A percentile compares a stretch with the other conserved stretches of the same genome.
Conservation (phyloP, 345 rosid species). For the Gossypium raimondii region DNA sequence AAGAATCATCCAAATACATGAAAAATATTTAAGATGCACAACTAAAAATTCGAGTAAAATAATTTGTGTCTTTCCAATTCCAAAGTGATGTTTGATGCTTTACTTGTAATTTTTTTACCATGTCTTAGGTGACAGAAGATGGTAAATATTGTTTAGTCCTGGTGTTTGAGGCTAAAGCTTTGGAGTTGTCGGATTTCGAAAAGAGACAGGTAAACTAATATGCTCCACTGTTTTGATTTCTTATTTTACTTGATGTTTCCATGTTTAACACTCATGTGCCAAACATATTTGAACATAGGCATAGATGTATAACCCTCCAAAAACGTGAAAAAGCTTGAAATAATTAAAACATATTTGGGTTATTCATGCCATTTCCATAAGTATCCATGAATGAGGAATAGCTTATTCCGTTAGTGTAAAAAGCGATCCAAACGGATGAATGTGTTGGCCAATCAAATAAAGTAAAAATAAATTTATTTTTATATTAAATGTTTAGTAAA, state of each 20-base stretch:
- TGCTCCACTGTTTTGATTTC: not conserved
- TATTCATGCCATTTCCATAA: too few species aligned
- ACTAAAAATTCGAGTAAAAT: not conserved
- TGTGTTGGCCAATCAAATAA: too few species aligned
- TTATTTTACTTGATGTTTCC: not conserved
- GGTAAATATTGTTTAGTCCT: slow-evolving; percentile 77
- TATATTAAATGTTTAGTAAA: too few species aligned
- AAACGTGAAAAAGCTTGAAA: not conserved
- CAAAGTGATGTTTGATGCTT: not conserved
- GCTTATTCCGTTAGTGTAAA: too few species aligned
- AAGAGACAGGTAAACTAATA: slow-evolving; percentile 58
- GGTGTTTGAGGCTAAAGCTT: slow-evolving; percentile 72
- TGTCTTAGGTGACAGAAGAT: slow-evolving; percentile 59
- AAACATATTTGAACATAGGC: not conserved
- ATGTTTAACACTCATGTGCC: not conserved
- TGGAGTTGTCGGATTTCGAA: slow-evolving; percentile 75
- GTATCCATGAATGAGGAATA: too few species aligned
- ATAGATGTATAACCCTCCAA: not conserved
- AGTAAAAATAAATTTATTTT: too few species aligned
- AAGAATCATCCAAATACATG: not conserved
- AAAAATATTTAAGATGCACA: not conserved
- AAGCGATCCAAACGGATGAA: too few species aligned
- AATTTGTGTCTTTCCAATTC: not conserved
- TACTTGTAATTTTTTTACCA: not conserved
- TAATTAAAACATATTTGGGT: not conserved